phyloP scores from a whole-genome alignment of 352 stramenopile species.

The Pythium diclinum region DNA sequence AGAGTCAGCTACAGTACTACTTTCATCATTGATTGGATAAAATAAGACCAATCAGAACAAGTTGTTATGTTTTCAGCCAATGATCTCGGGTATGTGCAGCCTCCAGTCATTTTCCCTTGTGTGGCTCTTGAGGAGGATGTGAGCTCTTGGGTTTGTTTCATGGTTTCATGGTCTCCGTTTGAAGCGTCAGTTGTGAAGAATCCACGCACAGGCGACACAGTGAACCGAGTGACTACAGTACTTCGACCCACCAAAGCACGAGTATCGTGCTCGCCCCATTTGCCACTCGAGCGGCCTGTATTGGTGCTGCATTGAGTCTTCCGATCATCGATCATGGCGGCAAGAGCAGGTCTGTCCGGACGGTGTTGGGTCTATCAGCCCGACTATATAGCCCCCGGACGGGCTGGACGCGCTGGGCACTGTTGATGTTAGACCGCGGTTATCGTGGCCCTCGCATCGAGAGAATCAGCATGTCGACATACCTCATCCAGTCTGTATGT shows the following conservation, averaged over 20 bases:
- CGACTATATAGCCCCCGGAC: slow-evolving; percentile 28
- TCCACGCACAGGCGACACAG: background rate
- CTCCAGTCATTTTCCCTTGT: slow-evolving; percentile 28
- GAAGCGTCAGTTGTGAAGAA: slow-evolving; percentile 9
- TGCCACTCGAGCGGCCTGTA: slow-evolving; percentile 31
- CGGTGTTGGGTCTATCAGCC: slow-evolving; percentile 39
- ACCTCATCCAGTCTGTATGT: slow-evolving; percentile 12
- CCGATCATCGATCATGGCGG: slow-evolving; percentile 28
- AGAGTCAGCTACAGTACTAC: slow-evolving; percentile 5
- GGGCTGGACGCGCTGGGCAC: slow-evolving; percentile 31
- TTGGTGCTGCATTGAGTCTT: slow-evolving; percentile 32
- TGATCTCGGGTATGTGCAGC: background rate
- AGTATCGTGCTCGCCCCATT: slow-evolving; percentile 24
- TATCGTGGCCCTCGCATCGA: slow-evolving; percentile 31
- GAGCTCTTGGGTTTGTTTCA: slow-evolving; percentile 3
- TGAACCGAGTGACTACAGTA: background rate
- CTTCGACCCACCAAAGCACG: background rate
- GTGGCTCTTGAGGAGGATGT: background rate
- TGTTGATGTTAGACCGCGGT: slow-evolving; percentile 33
- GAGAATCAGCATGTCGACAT: slow-evolving; percentile 41
- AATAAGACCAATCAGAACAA: slow-evolving; percentile 17
- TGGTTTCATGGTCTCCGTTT: background rate
- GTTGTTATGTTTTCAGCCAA: background rate
- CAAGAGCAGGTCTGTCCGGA: slow-evolving; percentile 23
- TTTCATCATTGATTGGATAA: slow-evolving; percentile 13